These are phyloP conservation scores for Penicillium oxalicum DNA, from an alignment of 2,329 filamentous ascomycete genomes.

Conservation along the genomic window DNA sequence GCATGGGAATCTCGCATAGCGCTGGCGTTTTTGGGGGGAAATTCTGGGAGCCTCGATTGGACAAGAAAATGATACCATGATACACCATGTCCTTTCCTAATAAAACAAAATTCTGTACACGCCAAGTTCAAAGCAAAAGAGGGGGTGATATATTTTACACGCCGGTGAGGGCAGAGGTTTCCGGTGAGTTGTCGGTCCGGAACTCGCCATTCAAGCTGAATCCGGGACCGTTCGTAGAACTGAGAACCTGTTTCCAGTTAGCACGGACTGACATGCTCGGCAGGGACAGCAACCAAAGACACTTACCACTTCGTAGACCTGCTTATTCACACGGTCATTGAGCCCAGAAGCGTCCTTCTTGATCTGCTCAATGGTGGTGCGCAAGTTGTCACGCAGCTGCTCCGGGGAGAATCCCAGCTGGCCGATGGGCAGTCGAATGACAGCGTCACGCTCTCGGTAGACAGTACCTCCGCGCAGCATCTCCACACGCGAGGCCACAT, in stretches of 20 bases:
- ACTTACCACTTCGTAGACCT: slow-evolving; percentile 64
- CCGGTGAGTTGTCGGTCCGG: slow-evolving; percentile 53
- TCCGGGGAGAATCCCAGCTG: slow-evolving; percentile 85
- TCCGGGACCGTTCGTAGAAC: slow-evolving; percentile 79
- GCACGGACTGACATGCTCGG: background rate
- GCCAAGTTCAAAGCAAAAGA: slow-evolving; percentile 21
- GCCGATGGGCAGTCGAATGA: slow-evolving; percentile 83
- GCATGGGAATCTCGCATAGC: slow-evolving; percentile 33
- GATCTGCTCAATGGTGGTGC: slow-evolving; percentile 65
- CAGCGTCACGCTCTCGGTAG: slow-evolving; percentile 79
- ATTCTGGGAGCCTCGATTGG: slow-evolving; percentile 18
- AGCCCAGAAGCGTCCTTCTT: slow-evolving; percentile 69
- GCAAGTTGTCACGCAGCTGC: slow-evolving; percentile 78
- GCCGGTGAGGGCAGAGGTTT: slow-evolving; percentile 45
- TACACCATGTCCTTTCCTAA: slow-evolving; percentile 38
- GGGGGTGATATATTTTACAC: slow-evolving; percentile 44
- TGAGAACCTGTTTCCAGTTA: slow-evolving; percentile 55
- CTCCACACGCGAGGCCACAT: slow-evolving; percentile 67
- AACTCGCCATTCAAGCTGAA: slow-evolving; percentile 81
- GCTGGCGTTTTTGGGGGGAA: slow-evolving; percentile 37
- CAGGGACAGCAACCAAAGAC: background rate
- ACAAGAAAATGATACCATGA: slow-evolving; percentile 33
- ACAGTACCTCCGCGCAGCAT: slow-evolving; percentile 78
- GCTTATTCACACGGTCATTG: slow-evolving; percentile 61
- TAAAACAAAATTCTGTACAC: slow-evolving; percentile 40